Conservation (phyloP, 2,329 filamentous ascomycete species). For the Epichloe uncinata region DNA sequence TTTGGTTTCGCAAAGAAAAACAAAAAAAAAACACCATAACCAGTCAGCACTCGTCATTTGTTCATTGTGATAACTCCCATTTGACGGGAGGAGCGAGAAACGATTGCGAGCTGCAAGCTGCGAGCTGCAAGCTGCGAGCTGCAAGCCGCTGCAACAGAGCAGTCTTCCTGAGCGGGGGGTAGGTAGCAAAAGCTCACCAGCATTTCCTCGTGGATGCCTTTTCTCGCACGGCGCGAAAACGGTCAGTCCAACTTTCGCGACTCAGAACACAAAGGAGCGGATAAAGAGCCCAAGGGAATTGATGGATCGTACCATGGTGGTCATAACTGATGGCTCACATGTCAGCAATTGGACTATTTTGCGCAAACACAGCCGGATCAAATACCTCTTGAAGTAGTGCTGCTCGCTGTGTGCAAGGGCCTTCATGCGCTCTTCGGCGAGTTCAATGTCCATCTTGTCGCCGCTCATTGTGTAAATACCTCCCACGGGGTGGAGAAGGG, state of each 20-base stretch:
- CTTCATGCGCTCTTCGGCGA: slow-evolving; percentile 50
- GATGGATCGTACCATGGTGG: slow-evolving; percentile 62
- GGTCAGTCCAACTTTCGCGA: neutral
- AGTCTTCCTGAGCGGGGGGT: slow-evolving; percentile 3
- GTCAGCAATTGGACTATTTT: neutral
- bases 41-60: neutral
- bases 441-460: slow-evolving; percentile 44
- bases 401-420: slow-evolving; percentile 86
- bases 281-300: neutral
- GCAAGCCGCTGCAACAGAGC: slow-evolving; percentile 5
- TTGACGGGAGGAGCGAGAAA: neutral
- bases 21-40: neutral
- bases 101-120: neutral
- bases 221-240: slow-evolving; percentile 5
- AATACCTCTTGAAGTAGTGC: slow-evolving; percentile 96
- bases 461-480: slow-evolving; percentile 27
- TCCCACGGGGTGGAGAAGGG: neutral
- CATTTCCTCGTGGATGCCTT: slow-evolving; percentile 97
- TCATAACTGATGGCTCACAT: slow-evolving; percentile 58
- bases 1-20: neutral
- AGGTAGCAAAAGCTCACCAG: slow-evolving; percentile 50
- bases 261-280: slow-evolving; percentile 3
- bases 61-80: neutral
- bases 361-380: slow-evolving; percentile 4
- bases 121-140: too few relatives aligned